Evolutionary conservation across 1,284 basidiomycete species (phyloP), one percentile per base, ranked within the genome.

Genomic region (Austroboletus olivaceoglutinosus): DNA sequence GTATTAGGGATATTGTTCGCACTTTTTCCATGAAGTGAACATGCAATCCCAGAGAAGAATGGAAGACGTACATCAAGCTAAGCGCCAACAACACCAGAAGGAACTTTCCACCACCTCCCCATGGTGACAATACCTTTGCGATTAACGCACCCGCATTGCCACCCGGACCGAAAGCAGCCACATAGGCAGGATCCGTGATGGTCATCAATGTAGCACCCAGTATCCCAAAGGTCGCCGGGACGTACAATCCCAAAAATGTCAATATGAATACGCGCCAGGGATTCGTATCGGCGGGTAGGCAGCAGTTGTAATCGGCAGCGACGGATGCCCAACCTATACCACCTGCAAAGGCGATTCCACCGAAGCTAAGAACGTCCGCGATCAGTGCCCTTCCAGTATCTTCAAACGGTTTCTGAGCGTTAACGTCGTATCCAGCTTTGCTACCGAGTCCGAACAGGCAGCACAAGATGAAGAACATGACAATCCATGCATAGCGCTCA

Each of bases 401-500:
- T 61, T 83, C 77, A 0, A 68, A 47, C 0, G 72, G 43, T 27
- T 73, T 73, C 50, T 81, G 78, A 0, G 76, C 71, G 41, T 70
- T 69, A 4, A 78, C 63, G 30, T 82, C 72, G 48, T 74, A 77
- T 2, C 81, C 76, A 0, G 76, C 80, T 13, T 74, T 70, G 16
- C 74, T 73, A 1, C 80, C 82, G 2, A 85, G 65, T 15, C 37
- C 37, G 12, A 21, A 38, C 70, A 77, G 70, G 58, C 81, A 77
- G 53, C 76, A 68, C 73, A 81, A 81, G 59, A 83, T 74, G 60
- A 82, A 67, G 49, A 80, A 67, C 30, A 77, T 73, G 23, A 77
- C 64, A 5, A 81, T 73, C 85, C 84, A 87, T 9, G 82, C 77
- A 54, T 80, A 84, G 15, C 81, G 74, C 56, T 86, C 83, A 59